Evolutionary conservation across 2,329 filamentous ascomycete genomes (phyloP).

Genomic region (Corynespora cassiicola): DNA sequence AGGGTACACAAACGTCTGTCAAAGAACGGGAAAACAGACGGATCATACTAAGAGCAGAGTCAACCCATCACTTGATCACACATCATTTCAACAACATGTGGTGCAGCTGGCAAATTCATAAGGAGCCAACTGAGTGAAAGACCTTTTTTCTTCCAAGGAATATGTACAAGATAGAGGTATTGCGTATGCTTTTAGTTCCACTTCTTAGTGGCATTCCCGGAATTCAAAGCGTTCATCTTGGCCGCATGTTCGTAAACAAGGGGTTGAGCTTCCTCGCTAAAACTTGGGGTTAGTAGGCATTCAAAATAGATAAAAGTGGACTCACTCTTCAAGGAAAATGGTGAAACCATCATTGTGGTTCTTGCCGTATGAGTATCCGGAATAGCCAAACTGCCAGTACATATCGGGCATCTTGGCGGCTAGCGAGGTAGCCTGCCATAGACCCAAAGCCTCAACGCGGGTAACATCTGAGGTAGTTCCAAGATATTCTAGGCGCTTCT

Average conservation of each 20-base stretch:
- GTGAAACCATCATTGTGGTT: conserved; percentile 66
- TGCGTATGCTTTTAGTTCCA: no score
- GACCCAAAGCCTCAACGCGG: conserved; percentile 52
- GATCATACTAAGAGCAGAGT: no score
- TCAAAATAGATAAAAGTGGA: neutral
- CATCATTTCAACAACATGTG: no score
- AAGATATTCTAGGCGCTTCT: conserved; percentile 54
- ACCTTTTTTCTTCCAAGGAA: no score
- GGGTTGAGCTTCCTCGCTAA: conserved; percentile 21
- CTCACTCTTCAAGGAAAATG: conserved; percentile 56
- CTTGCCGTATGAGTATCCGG: conserved; percentile 58
- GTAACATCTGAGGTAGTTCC: conserved; percentile 53
- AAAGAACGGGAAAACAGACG: no score
- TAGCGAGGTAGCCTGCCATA: conserved; percentile 59
- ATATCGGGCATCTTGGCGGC: conserved; percentile 59
- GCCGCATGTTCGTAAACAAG: conserved; percentile 29
- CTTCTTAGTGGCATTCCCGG: neutral
- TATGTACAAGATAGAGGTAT: no score
- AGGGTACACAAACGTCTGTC: no score
- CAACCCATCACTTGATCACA: no score
- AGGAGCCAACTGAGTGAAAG: no score
- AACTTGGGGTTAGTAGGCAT: neutral
- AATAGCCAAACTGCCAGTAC: conserved; percentile 64
- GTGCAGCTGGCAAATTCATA: no score
- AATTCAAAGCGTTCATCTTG: conserved; percentile 27